phyloP scores from a whole-genome alignment of 2,329 filamentous ascomycete species.

The Calonectria pseudoreteaudii region DNA sequence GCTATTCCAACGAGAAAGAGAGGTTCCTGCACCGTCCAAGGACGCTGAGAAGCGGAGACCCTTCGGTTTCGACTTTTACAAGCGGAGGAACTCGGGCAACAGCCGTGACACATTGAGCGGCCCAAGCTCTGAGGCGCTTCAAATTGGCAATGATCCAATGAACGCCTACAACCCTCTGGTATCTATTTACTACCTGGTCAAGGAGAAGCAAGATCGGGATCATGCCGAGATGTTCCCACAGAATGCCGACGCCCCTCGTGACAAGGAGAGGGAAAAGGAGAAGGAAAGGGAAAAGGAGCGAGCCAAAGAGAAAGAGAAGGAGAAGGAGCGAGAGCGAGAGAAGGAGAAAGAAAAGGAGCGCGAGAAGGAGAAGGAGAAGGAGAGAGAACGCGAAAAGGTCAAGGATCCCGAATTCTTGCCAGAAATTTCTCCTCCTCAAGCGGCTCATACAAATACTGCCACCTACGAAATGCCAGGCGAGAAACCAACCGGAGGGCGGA shows the following conservation, averaged over 20 bases:
- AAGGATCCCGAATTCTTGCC: slow-evolving; percentile 67
- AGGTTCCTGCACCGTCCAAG: slow-evolving; percentile 65
- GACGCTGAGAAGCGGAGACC: slow-evolving; percentile 86
- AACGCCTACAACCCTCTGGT: slow-evolving; percentile 94
- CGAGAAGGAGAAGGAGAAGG: slow-evolving; percentile 44
- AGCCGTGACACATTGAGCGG: slow-evolving; percentile 89
- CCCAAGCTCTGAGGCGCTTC: slow-evolving; percentile 87
- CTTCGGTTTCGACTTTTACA: slow-evolving; percentile 96
- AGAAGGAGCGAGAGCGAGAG: slow-evolving; percentile 49
- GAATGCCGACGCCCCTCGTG: slow-evolving; percentile 56
- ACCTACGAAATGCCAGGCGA: slow-evolving; percentile 92
- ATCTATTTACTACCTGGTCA: slow-evolving; percentile 96
- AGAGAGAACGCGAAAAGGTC: slow-evolving; percentile 44
- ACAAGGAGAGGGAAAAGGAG: slow-evolving; percentile 46
- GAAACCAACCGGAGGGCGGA: slow-evolving; percentile 84
- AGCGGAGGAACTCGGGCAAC: slow-evolving; percentile 87
- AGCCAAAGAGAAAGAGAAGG: slow-evolving; percentile 48
- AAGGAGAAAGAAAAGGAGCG: slow-evolving; percentile 23
- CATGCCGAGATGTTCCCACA: slow-evolving; percentile 54
- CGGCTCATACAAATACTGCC: slow-evolving; percentile 87
- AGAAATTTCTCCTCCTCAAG: slow-evolving; percentile 83
- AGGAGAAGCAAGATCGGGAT: slow-evolving; percentile 91
- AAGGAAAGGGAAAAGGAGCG: slow-evolving; percentile 37
- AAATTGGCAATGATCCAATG: slow-evolving; percentile 85
- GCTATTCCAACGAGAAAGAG: slow-evolving; percentile 75